Percentiles rank a stretch among this genome's conserved stretches.
Conservation (phyloP, 176 grass and related monocot species). For the Oryza australiensis region DNA sequence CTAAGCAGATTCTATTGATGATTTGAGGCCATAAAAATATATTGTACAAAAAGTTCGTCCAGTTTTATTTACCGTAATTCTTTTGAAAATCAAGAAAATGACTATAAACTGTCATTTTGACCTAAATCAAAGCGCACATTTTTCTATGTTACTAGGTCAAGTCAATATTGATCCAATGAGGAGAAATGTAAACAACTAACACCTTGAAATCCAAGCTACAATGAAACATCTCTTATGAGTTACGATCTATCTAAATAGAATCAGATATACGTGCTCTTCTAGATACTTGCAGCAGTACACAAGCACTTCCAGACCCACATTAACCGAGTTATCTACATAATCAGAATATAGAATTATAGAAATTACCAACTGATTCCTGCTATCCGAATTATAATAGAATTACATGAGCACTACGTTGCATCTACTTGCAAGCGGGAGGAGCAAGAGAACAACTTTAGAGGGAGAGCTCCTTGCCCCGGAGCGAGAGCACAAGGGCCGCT, state of each 20-base stretch:
- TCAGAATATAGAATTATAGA: slow-evolving; percentile 10
- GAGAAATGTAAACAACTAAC: not conserved
- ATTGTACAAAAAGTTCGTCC: not conserved
- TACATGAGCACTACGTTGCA: not conserved
- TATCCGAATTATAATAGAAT: not conserved
- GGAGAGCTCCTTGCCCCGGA: slow-evolving; percentile 72
- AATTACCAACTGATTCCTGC: not conserved
- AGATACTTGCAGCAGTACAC: not conserved
- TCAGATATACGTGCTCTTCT: not conserved
- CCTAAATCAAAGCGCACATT: not conserved
- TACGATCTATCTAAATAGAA: not conserved
- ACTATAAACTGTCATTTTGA: not conserved
- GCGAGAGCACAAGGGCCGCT: slow-evolving; percentile 59
- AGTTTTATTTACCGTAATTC: not conserved
- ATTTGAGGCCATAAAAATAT: not conserved
- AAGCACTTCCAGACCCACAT: slow-evolving; percentile 14
- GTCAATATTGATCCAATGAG: not conserved
- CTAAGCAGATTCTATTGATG: not conserved
- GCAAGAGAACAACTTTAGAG: slow-evolving; percentile 54
- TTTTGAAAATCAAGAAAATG: not conserved
- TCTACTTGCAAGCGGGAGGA: not conserved
- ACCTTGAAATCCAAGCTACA: not conserved
- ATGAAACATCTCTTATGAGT: not conserved
- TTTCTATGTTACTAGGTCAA: slow-evolving; percentile 1
- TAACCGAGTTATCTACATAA: not conserved